Percentiles rank a stretch among this genome's conserved stretches.
phyloP scores from a whole-genome alignment of 169 alveolate genomes.

The Besnoitia besnoiti region DNA sequence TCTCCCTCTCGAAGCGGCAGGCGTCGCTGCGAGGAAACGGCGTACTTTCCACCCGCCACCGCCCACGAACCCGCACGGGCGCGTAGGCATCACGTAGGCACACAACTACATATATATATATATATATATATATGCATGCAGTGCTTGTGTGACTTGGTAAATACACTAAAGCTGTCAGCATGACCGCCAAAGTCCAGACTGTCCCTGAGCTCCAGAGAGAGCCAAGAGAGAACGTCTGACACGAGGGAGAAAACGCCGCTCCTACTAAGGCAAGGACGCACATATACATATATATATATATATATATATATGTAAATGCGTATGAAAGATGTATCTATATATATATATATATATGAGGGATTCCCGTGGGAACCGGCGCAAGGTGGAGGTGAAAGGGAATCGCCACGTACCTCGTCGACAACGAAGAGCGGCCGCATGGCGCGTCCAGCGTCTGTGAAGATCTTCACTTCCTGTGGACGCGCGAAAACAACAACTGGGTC shows the following conservation, averaged over 20 bases:
- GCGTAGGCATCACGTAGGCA: too few species aligned
- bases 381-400: background rate
- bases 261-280: background rate
- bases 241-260: background rate
- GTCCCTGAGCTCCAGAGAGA: too few species aligned
- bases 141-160: too few species aligned
- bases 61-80: too few species aligned
- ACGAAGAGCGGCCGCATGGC: constrained; percentile 98
- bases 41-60: background rate
- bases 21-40: background rate
- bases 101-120: too few species aligned
- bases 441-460: constrained; percentile 99
- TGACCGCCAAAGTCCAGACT: too few species aligned
- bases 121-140: constrained; percentile 2
- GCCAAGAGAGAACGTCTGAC: background rate
- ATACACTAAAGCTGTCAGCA: too few species aligned
- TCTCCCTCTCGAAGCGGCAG: too few species aligned
- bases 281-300: background rate
- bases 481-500: background rate
- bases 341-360: background rate
- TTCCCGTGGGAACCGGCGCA: background rate
- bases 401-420: constrained; percentile 84
- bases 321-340: background rate
- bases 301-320: background rate
- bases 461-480: constrained; percentile 88